Base-by-base conservation (phyloP, 352 stramenopile species). In the Discostella stelligera region DNA sequence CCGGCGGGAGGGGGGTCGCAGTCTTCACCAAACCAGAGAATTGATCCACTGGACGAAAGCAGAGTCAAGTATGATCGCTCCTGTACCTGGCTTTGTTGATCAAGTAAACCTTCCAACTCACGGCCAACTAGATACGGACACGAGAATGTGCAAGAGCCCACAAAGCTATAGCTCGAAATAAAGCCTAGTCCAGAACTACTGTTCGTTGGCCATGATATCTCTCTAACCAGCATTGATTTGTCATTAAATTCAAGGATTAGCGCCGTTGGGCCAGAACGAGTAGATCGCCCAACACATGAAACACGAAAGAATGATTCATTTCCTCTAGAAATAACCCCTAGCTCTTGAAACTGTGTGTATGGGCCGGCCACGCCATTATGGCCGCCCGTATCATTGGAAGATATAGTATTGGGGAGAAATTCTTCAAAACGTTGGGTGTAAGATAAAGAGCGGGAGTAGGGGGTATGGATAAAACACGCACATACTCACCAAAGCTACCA, bases 171-270 rank as follows among this genome's bases (percentile, higher is more conserved):
- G 61, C 50, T 79, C 1, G 79, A 80, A 59, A 77, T 84, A 1
- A 88, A 71, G 18, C 78, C 79, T 20, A 89, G 70, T 13, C 74
- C 80, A 52, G 74, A 30, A 54, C 52, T 74, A 54, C 48, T 69
- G 52, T 50, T 76, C 50, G 78, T 55, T 49, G 82, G 56, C 84
- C 77, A 90, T 13, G 60, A 5, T 4, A 91, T 59, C 67, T 91
- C 83, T 73, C 77, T 83, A 0, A 93, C 63, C 37, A 64, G 81
- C 6, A 86, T 66, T 37, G 80, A 65, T 56, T 64, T 66, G 21
- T 91, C 74, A 58, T 92, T 92, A 66, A 91, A 92, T 71, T 91
- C 83, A 2, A 94, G 16, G 65, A 80, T 67, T 27, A 94, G 59
- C 0, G 88, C 25, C 67, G 79, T 84, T 39, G 81, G 75, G 55